Evolutionary conservation across 1,284 basidiomycete genomes (phyloP).

Genomic region (Agaricales sp.): DNA sequence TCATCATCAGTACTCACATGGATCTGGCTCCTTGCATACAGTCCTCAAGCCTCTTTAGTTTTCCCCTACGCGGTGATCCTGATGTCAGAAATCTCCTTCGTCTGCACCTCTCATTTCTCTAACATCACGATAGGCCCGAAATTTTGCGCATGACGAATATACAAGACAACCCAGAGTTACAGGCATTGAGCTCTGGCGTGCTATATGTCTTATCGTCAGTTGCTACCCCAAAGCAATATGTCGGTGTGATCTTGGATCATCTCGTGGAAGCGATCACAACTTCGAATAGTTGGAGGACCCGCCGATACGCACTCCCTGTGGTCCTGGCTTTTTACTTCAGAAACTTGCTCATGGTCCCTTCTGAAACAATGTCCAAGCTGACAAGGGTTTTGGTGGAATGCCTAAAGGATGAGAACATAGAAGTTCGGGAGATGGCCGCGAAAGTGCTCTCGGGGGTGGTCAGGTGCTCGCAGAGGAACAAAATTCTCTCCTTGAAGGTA

Average conservation of each 20-base stretch:
- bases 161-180: slow-evolving; percentile 65
- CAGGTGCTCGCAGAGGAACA: slow-evolving; percentile 85
- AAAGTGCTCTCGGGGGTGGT: slow-evolving; percentile 86
- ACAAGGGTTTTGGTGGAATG: slow-evolving; percentile 80
- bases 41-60: slow-evolving; percentile 52
- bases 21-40: slow-evolving; percentile 69
- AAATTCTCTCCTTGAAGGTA: slow-evolving; percentile 81
- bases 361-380: slow-evolving; percentile 53
- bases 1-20: slow-evolving; percentile 56
- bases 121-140: slow-evolving; percentile 44
- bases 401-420: slow-evolving; percentile 84
- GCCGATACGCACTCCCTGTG: slow-evolving; percentile 63
- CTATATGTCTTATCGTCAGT: slow-evolving; percentile 67
- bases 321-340: slow-evolving; percentile 80
- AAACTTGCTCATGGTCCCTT: slow-evolving; percentile 71
- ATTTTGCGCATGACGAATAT: slow-evolving; percentile 75
- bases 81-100: slow-evolving; percentile 42
- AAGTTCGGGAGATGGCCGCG: slow-evolving; percentile 91
- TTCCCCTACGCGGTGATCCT: slow-evolving; percentile 71
- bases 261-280: slow-evolving; percentile 60
- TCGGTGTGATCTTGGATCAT: slow-evolving; percentile 46
- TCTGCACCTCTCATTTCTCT: background rate
- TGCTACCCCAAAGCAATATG: slow-evolving; percentile 50
- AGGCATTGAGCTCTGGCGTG: slow-evolving; percentile 65
- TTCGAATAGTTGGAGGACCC: slow-evolving; percentile 77